Evolutionary conservation across 768 basidiomycete genomes (phyloP).

Genomic region (Hydnomerulius pinastri): DNA sequence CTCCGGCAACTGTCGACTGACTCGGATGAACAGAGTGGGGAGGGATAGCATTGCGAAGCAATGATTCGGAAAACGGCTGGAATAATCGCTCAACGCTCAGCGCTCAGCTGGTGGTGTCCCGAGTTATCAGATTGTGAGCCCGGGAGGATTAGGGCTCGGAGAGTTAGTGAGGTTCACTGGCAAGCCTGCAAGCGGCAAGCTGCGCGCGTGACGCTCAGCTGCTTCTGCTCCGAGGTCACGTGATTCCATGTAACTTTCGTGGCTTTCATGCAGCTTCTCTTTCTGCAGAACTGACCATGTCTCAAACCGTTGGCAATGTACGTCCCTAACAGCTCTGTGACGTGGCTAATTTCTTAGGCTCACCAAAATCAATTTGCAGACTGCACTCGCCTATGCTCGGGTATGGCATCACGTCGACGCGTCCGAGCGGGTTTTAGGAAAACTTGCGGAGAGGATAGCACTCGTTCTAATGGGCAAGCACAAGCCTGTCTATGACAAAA

Average conservation of each 20-base stretch:
- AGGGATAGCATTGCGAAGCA: too few species aligned
- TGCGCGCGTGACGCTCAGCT: too few species aligned
- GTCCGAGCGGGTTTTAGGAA: slow-evolving; percentile 87
- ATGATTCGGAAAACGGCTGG: too few species aligned
- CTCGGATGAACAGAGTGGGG: too few species aligned
- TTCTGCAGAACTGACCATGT: slow-evolving; percentile 49
- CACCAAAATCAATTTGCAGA: slow-evolving; percentile 48
- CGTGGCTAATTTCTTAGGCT: not conserved
- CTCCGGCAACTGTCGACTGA: too few species aligned
- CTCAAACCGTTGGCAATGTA: slow-evolving; percentile 82
- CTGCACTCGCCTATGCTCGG: slow-evolving; percentile 92
- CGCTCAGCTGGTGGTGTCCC: too few species aligned
- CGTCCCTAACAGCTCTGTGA: slow-evolving; percentile 20
- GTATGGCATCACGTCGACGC: slow-evolving; percentile 97
- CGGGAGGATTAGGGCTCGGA: too few species aligned
- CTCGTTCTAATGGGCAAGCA: slow-evolving; percentile 98
- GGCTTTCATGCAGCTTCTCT: too few species aligned
- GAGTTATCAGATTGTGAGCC: too few species aligned
- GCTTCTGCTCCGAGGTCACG: not conserved
- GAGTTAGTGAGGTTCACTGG: too few species aligned
- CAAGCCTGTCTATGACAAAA: slow-evolving; percentile 94
- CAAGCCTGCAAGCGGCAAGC: too few species aligned
- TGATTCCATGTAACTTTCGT: not conserved
- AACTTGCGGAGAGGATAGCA: slow-evolving; percentile 92
- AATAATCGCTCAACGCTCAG: too few species aligned